Conservation (phyloP, 225 moss, liverwort and hornwort genomes). For the Bryum argenteum region DNA sequence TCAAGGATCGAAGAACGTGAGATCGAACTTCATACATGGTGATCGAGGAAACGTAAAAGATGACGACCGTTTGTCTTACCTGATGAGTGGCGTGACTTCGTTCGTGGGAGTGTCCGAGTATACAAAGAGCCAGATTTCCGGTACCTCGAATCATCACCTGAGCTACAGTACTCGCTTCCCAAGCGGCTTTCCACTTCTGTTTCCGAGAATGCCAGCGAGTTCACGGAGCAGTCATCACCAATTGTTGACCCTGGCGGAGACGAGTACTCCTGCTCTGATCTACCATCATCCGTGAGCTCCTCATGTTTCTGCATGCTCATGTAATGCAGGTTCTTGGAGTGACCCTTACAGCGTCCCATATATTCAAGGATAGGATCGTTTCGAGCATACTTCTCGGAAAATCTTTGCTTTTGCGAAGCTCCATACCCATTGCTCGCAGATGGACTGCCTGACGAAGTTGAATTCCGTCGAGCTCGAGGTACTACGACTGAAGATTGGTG, state of each 20-base stretch:
- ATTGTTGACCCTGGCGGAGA: conserved; percentile 46
- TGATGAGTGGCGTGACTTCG: conserved; percentile 20
- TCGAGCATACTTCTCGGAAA: conserved; percentile 18
- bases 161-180: conserved; percentile 37
- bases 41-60: too few relatives aligned
- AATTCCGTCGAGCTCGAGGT: conserved; percentile 33
- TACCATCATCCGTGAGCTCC: conserved; percentile 41
- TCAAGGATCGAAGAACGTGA: conserved; percentile 6
- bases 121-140: not conserved
- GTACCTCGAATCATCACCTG: conserved; percentile 29
- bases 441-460: conserved; percentile 20
- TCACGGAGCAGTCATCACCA: conserved; percentile 41
- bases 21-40: not conserved
- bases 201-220: conserved; percentile 41
- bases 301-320: conserved; percentile 26
- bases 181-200: conserved; percentile 29
- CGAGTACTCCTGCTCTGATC: conserved; percentile 34
- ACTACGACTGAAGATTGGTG: conserved; percentile 22
- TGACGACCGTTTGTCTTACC: conserved; percentile 15
- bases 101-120: conserved; percentile 16
- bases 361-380: conserved; percentile 25
- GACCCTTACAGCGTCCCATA: conserved; percentile 12
- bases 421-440: too few relatives aligned
- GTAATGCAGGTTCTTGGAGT: conserved; percentile 8
- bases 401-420: conserved; percentile 23